Evolutionary conservation across 495 filamentous ascomycete species (phyloP), one percentile per base, ranked within the genome.

Genomic region (Neurospora hispaniola): DNA sequence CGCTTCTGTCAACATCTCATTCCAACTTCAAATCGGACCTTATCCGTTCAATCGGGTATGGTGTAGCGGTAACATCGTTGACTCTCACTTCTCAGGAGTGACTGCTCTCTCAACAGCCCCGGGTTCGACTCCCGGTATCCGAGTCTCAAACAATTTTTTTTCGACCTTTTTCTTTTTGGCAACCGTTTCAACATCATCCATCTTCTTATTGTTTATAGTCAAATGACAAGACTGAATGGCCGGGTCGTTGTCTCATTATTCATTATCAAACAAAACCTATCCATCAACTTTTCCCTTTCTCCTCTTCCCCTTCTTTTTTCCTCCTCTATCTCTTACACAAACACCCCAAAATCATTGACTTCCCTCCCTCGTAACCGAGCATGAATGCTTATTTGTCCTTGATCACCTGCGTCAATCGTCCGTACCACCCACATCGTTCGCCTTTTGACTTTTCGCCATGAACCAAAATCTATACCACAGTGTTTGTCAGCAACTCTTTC

Each of bases 371-470:
- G 20, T 23, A 66, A 66, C 54, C 54, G 54, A 66, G 54, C 23
- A 66, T 66, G 54, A 31, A 66, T 23, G 54, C 54, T 31, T 4
- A 66, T 66, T 3, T 66, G 20, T 27, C 54, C 54, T 66, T 66
- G 54, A 31, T 31, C 54, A 9, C 54, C 54, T 16, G 54, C 54
- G 4, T 66, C 54, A 31, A 66, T 31, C 14, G 23, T 66, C 14
- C 54, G 54, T 14, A 66, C 54, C 23, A 66, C 54, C 54, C 54
- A 66, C 54, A 66, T 66, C 14, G 54, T 31, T 66, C 54, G 54
- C 31, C 70, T 69, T 38, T 69, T 72, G 1, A 59, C 68, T 8
- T 74, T 69, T 42, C 44, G 40, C 73, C 42, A 70, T 39, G 69
- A 39, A 4, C 23, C 69, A 12, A 41, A 44, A 0, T 43, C 72